These are phyloP conservation scores for Mortierella claussenii DNA, from an alignment of 192 early-diverging fungal species.

Conservation along the genomic window DNA sequence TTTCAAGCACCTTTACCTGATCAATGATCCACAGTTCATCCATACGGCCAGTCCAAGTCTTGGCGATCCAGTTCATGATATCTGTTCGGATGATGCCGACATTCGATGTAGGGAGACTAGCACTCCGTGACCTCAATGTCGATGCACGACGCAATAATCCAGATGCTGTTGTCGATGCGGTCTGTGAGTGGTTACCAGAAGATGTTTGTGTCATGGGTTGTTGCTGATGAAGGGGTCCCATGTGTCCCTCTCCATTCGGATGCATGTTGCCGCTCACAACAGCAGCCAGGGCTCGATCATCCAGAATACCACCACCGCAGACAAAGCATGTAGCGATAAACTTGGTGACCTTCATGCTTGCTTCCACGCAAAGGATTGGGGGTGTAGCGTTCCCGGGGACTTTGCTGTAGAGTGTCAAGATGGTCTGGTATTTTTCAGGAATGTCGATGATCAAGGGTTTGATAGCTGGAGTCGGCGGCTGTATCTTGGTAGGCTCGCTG, in stretches of 20 bases:
- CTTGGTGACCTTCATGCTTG: constrained; percentile 75
- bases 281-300: constrained; percentile 39
- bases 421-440: constrained; percentile 73
- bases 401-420: constrained; percentile 72
- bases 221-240: background rate
- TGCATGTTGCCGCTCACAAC: constrained; percentile 46
- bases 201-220: constrained; percentile 34
- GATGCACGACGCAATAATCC: constrained; percentile 40
- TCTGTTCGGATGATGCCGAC: constrained; percentile 40
- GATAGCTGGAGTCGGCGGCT: constrained; percentile 14
- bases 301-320: constrained; percentile 42
- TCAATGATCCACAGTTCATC: constrained; percentile 51
- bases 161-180: constrained; percentile 10
- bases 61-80: constrained; percentile 45
- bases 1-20: constrained; percentile 24
- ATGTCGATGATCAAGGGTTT: constrained; percentile 64
- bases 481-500: constrained; percentile 23
- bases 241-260: constrained; percentile 15
- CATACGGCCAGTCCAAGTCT: constrained; percentile 42
- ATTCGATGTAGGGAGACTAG: constrained; percentile 18
- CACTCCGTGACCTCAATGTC: constrained; percentile 36
- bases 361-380: constrained; percentile 70
- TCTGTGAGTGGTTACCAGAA: constrained; percentile 20
- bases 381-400: constrained; percentile 59
- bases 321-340: constrained; percentile 63